These are phyloP conservation scores for Puccinia polysora DNA, from an alignment of 1,284 basidiomycete species.

Conservation along the genomic window DNA sequence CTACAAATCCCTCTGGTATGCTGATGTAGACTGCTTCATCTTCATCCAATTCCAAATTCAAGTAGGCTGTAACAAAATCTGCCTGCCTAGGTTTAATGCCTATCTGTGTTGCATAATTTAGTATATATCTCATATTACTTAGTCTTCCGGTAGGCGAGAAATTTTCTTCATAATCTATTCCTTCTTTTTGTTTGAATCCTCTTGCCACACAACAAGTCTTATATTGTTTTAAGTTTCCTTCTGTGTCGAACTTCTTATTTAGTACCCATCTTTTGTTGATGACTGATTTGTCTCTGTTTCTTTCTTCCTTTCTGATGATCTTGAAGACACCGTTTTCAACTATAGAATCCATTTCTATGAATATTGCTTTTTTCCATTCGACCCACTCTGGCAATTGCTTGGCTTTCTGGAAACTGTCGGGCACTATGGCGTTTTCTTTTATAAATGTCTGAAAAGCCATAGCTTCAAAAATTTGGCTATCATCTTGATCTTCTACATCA, in stretches of 20 bases:
- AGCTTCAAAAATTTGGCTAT: no score
- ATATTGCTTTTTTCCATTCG: no score
- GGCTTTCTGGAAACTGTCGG: no score
- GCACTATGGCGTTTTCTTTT: no score
- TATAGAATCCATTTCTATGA: no score
- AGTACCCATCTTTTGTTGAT: conserved; percentile 2
- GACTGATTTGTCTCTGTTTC: background rate
- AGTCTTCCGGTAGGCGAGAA: background rate
- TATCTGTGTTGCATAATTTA: background rate
- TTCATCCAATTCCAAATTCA: background rate
- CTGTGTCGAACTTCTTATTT: conserved; percentile 5
- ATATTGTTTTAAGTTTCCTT: background rate
- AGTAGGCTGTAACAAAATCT: background rate
- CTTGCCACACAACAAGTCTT: background rate
- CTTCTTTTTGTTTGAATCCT: conserved; percentile 13
- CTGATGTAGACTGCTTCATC: background rate
- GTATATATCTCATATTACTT: background rate
- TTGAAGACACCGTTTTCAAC: background rate
- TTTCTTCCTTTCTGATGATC: background rate
- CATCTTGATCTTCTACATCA: background rate
- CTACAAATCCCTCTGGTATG: conserved; percentile 6
- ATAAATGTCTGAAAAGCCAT: no score
- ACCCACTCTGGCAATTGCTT: no score
- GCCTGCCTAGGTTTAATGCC: background rate
- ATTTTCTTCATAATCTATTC: background rate